A percentile compares a stretch with the other conserved stretches of the same genome.
These are phyloP conservation scores for Wickerhamomyces alni DNA, from an alignment of 805 yeast genomes.

Conservation along the genomic window DNA sequence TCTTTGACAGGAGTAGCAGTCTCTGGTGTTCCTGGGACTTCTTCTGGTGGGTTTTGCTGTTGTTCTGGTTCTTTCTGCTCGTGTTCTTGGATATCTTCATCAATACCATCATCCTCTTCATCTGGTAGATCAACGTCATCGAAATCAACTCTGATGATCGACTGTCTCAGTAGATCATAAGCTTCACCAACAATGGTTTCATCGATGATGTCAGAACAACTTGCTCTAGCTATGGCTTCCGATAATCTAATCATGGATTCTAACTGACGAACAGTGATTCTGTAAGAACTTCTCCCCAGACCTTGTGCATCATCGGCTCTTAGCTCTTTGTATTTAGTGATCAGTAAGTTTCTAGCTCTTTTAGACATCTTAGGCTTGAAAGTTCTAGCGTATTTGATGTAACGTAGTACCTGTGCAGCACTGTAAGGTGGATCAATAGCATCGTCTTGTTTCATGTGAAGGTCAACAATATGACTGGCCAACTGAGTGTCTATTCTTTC, in stretches of 20 bases:
- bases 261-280: constrained; percentile 95
- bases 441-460: constrained; percentile 85
- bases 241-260: constrained; percentile 90
- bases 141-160: constrained; percentile 88
- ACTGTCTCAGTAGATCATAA: constrained; percentile 79
- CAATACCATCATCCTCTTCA: constrained; percentile 27
- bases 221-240: constrained; percentile 96
- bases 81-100: constrained; percentile 4
- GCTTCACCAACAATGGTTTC: constrained; percentile 92
- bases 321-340: constrained; percentile 75
- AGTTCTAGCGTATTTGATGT: constrained; percentile 86
- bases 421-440: constrained; percentile 88
- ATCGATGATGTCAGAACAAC: constrained; percentile 60
- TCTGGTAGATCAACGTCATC: constrained; percentile 87
- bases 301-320: constrained; percentile 91
- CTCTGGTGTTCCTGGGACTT: not conserved
- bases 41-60: too few species aligned
- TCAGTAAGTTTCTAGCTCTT: constrained; percentile 70
- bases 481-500: constrained; percentile 84
- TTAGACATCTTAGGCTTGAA: constrained; percentile 85
- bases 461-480: constrained; percentile 87
- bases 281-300: constrained; percentile 73
- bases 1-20: not conserved
- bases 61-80: not conserved
- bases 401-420: constrained; percentile 82